Conservation (phyloP, 352 stramenopile species). For the Phytopythium vexans region DNA sequence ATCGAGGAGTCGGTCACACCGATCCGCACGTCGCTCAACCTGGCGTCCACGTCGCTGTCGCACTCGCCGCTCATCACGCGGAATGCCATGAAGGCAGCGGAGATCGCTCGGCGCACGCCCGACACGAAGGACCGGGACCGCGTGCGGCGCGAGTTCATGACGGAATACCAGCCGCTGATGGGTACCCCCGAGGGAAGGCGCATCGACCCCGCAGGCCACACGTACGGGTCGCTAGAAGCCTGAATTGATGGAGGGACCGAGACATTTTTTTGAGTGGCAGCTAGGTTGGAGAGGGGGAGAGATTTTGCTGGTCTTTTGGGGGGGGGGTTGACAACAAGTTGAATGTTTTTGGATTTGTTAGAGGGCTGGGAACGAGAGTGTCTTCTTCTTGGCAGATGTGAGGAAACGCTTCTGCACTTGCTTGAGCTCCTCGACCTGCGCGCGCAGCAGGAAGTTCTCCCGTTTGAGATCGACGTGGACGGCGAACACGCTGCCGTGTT, state of each 20-base stretch:
- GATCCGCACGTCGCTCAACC: slow-evolving; percentile 63
- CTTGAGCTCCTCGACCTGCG: slow-evolving; percentile 73
- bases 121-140: slow-evolving; percentile 78
- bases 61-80: slow-evolving; percentile 76
- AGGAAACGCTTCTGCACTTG: slow-evolving; percentile 61
- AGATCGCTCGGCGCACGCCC: slow-evolving; percentile 74
- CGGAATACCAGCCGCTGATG: slow-evolving; percentile 76
- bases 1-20: slow-evolving; percentile 58
- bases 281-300: too few relatives aligned
- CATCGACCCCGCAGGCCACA: slow-evolving; percentile 73
- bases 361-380: slow-evolving; percentile 56
- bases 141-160: slow-evolving; percentile 85
- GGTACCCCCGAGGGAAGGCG: slow-evolving; percentile 15
- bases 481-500: slow-evolving; percentile 37
- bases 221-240: slow-evolving; percentile 77
- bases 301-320: too few relatives aligned
- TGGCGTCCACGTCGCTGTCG: slow-evolving; percentile 40
- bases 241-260: slow-evolving; percentile 13
- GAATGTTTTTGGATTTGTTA: slow-evolving; percentile 16
- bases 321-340: too few relatives aligned
- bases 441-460: slow-evolving; percentile 62
- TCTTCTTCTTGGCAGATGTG: slow-evolving; percentile 73
- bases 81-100: slow-evolving; percentile 80
- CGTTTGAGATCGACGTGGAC: slow-evolving; percentile 76
- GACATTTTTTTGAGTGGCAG: too few relatives aligned